A percentile compares a stretch with the other conserved stretches of the same genome.
Conservation (phyloP, 1,284 basidiomycete genomes). For the Exsudoporus floridanus region DNA sequence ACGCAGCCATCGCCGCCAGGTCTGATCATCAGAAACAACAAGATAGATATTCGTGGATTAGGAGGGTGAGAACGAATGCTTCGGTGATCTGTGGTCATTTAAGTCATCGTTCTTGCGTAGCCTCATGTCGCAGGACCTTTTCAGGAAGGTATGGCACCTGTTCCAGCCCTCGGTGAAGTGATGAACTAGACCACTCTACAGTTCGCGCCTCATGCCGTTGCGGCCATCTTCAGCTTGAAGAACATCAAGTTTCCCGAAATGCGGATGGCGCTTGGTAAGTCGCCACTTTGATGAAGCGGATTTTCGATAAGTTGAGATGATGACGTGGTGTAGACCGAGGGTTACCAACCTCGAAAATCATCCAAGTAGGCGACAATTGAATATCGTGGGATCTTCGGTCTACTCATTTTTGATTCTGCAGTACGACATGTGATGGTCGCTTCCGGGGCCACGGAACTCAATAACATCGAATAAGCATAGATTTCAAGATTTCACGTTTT, state of each 20-base stretch:
- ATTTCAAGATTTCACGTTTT: background rate
- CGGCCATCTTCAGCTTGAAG: constrained; percentile 20
- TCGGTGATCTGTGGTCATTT: background rate
- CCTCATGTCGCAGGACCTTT: constrained; percentile 30
- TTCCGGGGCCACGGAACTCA: background rate
- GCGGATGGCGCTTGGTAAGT: constrained; percentile 21
- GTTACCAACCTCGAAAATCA: constrained; percentile 20
- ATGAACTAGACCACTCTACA: background rate
- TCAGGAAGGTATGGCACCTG: constrained; percentile 21
- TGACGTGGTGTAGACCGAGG: constrained; percentile 12
- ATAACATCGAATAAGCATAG: background rate
- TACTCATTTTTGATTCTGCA: constrained; percentile 6
- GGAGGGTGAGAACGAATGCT: constrained; percentile 21
- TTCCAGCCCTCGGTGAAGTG: background rate
- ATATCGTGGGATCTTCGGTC: background rate
- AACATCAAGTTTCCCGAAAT: constrained; percentile 10
- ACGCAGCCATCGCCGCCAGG: constrained; percentile 6
- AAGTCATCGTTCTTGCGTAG: constrained; percentile 7
- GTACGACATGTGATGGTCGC: constrained; percentile 22
- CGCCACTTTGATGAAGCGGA: background rate
- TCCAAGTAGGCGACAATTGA: constrained; percentile 15
- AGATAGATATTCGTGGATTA: constrained; percentile 13
- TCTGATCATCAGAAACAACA: constrained; percentile 12
- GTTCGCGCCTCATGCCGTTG: constrained; percentile 28
- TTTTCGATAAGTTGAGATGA: background rate